phyloP scores from a whole-genome alignment of 768 basidiomycete species.

The Rossbeevera mucosa region DNA sequence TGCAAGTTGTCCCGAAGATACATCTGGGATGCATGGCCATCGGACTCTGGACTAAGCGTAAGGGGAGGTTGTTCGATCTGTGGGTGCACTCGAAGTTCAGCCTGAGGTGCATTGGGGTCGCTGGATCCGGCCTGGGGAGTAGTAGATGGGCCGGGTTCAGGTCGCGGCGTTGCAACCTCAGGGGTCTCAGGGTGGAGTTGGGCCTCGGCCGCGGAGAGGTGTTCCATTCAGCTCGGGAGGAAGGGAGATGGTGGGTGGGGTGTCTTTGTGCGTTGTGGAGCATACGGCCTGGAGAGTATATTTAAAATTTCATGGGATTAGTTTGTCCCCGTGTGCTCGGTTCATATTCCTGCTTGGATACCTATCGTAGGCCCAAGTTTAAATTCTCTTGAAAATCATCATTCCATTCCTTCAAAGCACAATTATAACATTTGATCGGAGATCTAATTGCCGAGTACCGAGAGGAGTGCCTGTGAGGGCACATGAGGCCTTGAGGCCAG shows the following conservation, averaged over 20 bases:
- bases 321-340: neutral
- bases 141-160: constrained; percentile 5
- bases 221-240: neutral
- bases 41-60: constrained; percentile 5
- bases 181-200: neutral
- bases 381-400: too few species aligned
- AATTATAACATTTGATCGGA: neutral
- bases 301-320: neutral
- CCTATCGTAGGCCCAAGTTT: too few species aligned
- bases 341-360: neutral
- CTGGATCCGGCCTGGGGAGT: neutral
- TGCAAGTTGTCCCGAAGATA: constrained; percentile 3
- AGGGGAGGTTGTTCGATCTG: constrained; percentile 9
- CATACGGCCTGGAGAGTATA: neutral
- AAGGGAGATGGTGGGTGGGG: neutral
- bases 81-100: neutral
- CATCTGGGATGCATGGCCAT: neutral
- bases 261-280: neutral
- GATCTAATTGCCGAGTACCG: neutral
- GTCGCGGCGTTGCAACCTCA: neutral
- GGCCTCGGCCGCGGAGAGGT: neutral
- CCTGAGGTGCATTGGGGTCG: neutral
- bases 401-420: neutral
- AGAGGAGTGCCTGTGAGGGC: neutral
- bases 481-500: neutral